Percentiles rank a stretch among this genome's conserved stretches.
These are phyloP conservation scores for Penicillium turbatum DNA, from an alignment of 495 filamentous ascomycete genomes.

Conservation along the genomic window DNA sequence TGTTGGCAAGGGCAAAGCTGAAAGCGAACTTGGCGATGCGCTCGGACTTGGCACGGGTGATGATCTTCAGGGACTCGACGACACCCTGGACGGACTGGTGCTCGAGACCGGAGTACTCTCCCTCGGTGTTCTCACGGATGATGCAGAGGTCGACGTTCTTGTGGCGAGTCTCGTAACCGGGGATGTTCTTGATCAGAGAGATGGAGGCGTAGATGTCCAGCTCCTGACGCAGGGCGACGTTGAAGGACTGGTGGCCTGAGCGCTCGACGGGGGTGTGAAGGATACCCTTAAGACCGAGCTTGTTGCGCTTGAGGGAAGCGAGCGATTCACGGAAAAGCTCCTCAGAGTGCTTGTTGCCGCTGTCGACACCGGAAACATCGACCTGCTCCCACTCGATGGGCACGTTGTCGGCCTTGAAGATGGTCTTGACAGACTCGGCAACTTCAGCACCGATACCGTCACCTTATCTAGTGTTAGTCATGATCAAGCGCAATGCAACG, in stretches of 20 bases:
- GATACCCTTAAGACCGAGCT: slow-evolving; percentile 95
- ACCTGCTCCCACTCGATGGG: slow-evolving; percentile 98
- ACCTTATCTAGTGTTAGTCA: slow-evolving; percentile 43
- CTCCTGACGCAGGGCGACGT: slow-evolving; percentile 96
- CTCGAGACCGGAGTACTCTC: slow-evolving; percentile 97
- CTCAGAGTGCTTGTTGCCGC: slow-evolving; percentile 82
- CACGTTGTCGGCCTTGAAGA: slow-evolving; percentile 99
- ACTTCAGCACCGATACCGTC: slow-evolving; percentile 98
- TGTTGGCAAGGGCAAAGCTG: slow-evolving; percentile 94
- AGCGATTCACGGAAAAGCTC: slow-evolving; percentile 93
- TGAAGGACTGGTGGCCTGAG: slow-evolving; percentile 98
- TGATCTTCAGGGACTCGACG: slow-evolving; percentile 99
- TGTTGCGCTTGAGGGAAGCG: slow-evolving; percentile 92
- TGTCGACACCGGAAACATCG: slow-evolving; percentile 88
- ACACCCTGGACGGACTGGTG: slow-evolving; percentile 96
- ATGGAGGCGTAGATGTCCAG: slow-evolving; percentile 99
- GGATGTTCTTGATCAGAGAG: slow-evolving; percentile 98
- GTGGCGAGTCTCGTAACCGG: slow-evolving; percentile 95
- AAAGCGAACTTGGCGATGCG: slow-evolving; percentile 98
- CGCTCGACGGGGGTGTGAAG: slow-evolving; percentile 95
- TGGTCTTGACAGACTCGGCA: slow-evolving; percentile 93
- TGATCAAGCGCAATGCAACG: not conserved
- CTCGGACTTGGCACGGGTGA: slow-evolving; percentile 97
- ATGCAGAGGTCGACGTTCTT: slow-evolving; percentile 96
- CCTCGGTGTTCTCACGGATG: slow-evolving; percentile 99